Conservation (phyloP, 1,139 yeast species). For the Chernovozyma sophiae-reginae region DNA sequence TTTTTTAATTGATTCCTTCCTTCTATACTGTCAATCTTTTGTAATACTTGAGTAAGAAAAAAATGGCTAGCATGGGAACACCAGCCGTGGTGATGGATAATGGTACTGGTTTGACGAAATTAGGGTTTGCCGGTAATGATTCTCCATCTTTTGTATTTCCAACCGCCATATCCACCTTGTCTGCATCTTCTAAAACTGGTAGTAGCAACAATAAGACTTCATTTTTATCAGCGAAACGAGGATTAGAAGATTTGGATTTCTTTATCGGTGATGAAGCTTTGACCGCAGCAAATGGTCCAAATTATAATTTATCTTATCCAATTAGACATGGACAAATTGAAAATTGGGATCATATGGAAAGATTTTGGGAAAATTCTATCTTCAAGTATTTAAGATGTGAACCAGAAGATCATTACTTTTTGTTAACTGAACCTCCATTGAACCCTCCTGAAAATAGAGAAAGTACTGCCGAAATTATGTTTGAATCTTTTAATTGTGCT, state of each 20-base stretch:
- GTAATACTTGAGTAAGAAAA: too few relatives aligned
- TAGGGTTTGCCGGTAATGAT: conserved; percentile 98
- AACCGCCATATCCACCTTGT: conserved; percentile 88
- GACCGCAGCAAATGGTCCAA: conserved; percentile 83
- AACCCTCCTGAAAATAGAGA: conserved; percentile 99
- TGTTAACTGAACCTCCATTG: conserved; percentile 95
- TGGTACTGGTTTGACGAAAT: conserved; percentile 96
- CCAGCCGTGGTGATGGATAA: conserved; percentile 98
- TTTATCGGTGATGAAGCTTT: conserved; percentile 95
- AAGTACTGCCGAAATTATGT: conserved; percentile 97
- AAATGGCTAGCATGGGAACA: conserved; percentile 61
- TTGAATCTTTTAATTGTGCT: conserved; percentile 97
- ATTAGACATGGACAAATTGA: conserved; percentile 97
- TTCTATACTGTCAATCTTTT: too few relatives aligned
- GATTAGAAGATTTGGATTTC: conserved; percentile 92
- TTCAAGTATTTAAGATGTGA: conserved; percentile 95
- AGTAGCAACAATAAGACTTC: conserved; percentile 35
- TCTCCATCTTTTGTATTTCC: conserved; percentile 97
- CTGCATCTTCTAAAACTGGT: conserved; percentile 34
- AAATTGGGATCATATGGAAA: conserved; percentile 99
- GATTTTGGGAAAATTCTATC: conserved; percentile 97
- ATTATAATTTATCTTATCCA: conserved; percentile 86
- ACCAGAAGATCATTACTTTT: conserved; percentile 96
- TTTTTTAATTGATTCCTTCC: too few relatives aligned
- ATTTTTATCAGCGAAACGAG: conserved; percentile 66